A percentile compares a stretch with the other conserved stretches of the same genome.
phyloP scores from a whole-genome alignment of 2,329 filamentous ascomycete genomes.

The Raffaelea arxii region DNA sequence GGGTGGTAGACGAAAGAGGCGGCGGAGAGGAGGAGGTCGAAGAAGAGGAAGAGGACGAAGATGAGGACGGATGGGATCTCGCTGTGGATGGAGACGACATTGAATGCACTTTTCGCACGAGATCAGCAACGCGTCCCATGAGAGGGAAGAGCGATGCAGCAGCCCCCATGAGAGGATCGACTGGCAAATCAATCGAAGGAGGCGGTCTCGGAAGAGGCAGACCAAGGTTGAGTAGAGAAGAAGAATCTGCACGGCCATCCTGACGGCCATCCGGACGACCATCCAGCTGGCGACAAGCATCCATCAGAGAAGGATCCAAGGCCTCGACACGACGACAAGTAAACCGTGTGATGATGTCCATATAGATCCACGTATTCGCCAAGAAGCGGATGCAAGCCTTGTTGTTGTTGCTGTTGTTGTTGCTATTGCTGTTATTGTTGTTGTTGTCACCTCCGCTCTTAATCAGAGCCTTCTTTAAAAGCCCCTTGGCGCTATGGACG shows the following conservation, averaged over 20 bases:
- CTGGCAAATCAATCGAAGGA: not conserved
- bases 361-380: conserved; percentile 6
- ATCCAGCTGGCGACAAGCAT: not conserved
- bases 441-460: not conserved
- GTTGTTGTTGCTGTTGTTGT: not conserved
- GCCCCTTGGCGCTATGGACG: conserved; percentile 1
- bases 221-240: not conserved
- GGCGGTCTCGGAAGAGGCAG: no score
- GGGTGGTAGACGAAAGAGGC: no score
- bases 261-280: not conserved
- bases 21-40: not conserved
- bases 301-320: conserved; percentile 2
- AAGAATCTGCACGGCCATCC: not conserved
- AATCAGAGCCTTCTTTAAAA: not conserved
- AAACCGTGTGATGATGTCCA: conserved; percentile 7
- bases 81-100: no score
- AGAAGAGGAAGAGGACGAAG: not conserved
- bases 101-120: not conserved
- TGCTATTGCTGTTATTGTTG: not conserved
- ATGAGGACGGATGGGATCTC: not conserved
- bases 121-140: conserved; percentile 5
- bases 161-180: conserved; percentile 5
- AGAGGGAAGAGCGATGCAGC: conserved; percentile 1
- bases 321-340: not conserved
- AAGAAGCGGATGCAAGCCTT: not conserved